A percentile compares a stretch with the other conserved stretches of the same genome.
phyloP scores from a whole-genome alignment of 2,329 filamentous ascomycete genomes.

The Fusarium oligoseptatum region DNA sequence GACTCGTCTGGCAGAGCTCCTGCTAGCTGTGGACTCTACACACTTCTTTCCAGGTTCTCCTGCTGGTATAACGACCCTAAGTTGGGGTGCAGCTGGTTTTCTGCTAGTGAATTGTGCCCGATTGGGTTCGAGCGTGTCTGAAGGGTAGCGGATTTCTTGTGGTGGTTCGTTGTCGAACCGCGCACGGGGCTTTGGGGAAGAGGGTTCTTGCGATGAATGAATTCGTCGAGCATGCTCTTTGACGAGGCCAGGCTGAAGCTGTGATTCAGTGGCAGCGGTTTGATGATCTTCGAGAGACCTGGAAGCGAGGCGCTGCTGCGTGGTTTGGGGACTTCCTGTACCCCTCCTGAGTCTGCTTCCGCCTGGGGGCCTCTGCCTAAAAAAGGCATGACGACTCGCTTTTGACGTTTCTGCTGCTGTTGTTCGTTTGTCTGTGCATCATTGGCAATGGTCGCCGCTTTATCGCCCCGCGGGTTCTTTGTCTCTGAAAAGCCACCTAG shows the following conservation, averaged over 20 bases:
- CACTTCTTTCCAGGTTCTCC: slow-evolving; percentile 5
- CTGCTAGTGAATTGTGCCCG: slow-evolving; percentile 6
- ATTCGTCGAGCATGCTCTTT: slow-evolving; percentile 12
- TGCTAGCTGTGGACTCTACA: slow-evolving; percentile 30
- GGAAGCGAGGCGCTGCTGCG: slow-evolving; percentile 17
- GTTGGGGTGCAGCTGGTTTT: slow-evolving; percentile 19
- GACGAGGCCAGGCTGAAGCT: slow-evolving; percentile 1
- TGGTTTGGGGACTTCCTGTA: slow-evolving; percentile 4
- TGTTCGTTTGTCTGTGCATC: background rate
- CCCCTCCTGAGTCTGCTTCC: slow-evolving; percentile 29
- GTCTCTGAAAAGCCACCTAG: background rate
- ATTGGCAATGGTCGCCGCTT: background rate
- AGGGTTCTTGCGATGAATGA: slow-evolving; percentile 4
- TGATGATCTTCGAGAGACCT: slow-evolving; percentile 7
- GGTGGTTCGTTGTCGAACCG: slow-evolving; percentile 26
- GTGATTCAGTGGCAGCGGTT: slow-evolving; percentile 10
- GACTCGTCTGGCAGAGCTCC: background rate
- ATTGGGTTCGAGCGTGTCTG: slow-evolving; percentile 5
- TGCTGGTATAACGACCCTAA: background rate
- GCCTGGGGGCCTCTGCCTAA: slow-evolving; percentile 50
- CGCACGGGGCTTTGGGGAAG: slow-evolving; percentile 15
- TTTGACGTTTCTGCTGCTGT: background rate
- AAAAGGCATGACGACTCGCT: slow-evolving; percentile 48
- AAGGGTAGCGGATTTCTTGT: slow-evolving; percentile 21
- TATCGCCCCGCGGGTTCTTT: slow-evolving; percentile 8